phyloP scores from a whole-genome alignment of 139 green algal genomes.

The Zygnema circumcarinatum region DNA sequence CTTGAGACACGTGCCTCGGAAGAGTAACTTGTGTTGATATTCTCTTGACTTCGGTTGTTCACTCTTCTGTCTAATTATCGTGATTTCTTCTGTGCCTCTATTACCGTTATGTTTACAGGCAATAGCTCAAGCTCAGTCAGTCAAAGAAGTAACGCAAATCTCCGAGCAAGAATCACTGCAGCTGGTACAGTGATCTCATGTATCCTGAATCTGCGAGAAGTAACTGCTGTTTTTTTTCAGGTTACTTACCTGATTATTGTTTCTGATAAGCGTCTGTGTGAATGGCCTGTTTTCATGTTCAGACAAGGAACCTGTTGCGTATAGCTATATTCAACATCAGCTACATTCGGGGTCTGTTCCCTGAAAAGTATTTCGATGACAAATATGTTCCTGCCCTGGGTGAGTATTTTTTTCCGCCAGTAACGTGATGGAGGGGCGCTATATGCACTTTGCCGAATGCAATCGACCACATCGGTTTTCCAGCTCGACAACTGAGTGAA shows the following conservation, averaged over 20 bases:
- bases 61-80: background rate
- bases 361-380: slow-evolving; percentile 59
- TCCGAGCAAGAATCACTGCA: slow-evolving; percentile 35
- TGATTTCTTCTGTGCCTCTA: background rate
- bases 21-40: too few species aligned
- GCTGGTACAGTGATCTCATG: slow-evolving; percentile 9
- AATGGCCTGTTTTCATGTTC: background rate
- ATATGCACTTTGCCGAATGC: slow-evolving; percentile 1
- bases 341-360: slow-evolving; percentile 58
- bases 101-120: slow-evolving; percentile 20
- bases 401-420: too few species aligned
- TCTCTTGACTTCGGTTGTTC: too few species aligned
- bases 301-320: slow-evolving; percentile 50
- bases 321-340: slow-evolving; percentile 60
- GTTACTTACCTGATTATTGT: background rate
- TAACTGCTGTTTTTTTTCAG: background rate
- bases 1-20: too few species aligned
- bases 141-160: slow-evolving; percentile 31
- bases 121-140: slow-evolving; percentile 35
- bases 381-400: slow-evolving; percentile 59
- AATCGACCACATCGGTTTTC: background rate
- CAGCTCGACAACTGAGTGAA: background rate
- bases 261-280: background rate
- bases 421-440: too few species aligned
- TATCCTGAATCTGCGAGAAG: background rate